These are phyloP conservation scores for Haberlea rhodopensis DNA, from an alignment of 257 asterid genomes.

Conservation along the genomic window DNA sequence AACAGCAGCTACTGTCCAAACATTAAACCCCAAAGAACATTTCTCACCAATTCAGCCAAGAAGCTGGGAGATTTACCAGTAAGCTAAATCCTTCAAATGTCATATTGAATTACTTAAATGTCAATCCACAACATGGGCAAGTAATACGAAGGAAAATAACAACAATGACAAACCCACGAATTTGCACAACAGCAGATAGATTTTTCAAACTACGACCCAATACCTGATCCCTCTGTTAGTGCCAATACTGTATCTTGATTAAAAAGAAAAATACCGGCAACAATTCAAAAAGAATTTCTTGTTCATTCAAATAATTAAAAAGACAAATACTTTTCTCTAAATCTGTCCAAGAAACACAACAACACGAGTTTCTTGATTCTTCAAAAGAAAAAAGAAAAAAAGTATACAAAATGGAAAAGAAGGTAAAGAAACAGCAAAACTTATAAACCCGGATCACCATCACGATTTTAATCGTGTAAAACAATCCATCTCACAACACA, in stretches of 20 bases:
- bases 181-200: conserved; percentile 8
- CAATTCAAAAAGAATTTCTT: no score
- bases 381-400: neutral
- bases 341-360: neutral
- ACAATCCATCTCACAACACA: neutral
- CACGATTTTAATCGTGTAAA: neutral
- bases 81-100: no score
- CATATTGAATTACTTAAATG: no score
- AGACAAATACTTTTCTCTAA: neutral
- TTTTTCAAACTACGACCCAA: conserved; percentile 18
- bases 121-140: no score
- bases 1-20: neutral
- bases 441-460: neutral
- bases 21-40: conserved; percentile 14
- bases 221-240: neutral
- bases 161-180: no score
- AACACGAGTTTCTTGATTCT: neutral
- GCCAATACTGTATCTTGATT: no score
- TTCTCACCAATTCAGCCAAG: conserved; percentile 8
- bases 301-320: no score
- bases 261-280: no score
- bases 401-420: neutral
- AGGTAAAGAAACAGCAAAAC: neutral
- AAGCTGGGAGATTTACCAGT: no score
- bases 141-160: no score